Percentiles rank a stretch among this genome's conserved stretches.
Evolutionary conservation across 768 basidiomycete species (phyloP).

Genomic region (Amylocystis lapponica): DNA sequence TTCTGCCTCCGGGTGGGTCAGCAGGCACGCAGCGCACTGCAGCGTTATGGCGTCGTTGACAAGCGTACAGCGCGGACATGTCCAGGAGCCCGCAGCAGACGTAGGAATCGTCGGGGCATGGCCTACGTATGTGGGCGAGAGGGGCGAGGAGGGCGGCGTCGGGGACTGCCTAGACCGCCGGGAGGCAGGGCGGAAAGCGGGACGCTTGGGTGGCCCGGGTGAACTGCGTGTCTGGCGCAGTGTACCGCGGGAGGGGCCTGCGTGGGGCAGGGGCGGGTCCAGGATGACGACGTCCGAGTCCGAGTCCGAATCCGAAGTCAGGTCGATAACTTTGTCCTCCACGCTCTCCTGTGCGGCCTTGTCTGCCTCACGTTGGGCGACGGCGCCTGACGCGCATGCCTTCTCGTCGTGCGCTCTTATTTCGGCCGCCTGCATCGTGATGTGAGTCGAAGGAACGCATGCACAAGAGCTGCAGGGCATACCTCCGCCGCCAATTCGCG

Average conservation of each 20-base stretch:
- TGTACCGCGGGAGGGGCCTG: background rate
- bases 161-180: too few species aligned
- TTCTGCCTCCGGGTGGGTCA: conserved; percentile 28
- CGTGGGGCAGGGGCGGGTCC: background rate
- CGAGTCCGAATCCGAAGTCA: conserved; percentile 39
- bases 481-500: conserved; percentile 72
- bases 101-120: too few species aligned
- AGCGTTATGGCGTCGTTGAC: conserved; percentile 43
- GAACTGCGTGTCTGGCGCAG: background rate
- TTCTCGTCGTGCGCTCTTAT: conserved; percentile 69
- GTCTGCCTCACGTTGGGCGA: conserved; percentile 54
- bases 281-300: conserved; percentile 30
- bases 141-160: too few species aligned
- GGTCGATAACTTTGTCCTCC: conserved; percentile 53
- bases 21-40: conserved; percentile 59
- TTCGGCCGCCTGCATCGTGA: conserved; percentile 73
- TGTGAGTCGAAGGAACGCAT: background rate
- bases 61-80: conserved; percentile 54
- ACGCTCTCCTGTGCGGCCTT: conserved; percentile 68
- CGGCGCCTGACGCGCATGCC: conserved; percentile 58
- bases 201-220: too few species aligned
- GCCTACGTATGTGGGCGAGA: too few species aligned
- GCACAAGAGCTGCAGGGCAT: conserved; percentile 18
- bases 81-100: conserved; percentile 21
- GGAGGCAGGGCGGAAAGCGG: too few species aligned